Base-by-base conservation (phyloP, 2,329 filamentous ascomycete species). In the Penicillium sp. region DNA sequence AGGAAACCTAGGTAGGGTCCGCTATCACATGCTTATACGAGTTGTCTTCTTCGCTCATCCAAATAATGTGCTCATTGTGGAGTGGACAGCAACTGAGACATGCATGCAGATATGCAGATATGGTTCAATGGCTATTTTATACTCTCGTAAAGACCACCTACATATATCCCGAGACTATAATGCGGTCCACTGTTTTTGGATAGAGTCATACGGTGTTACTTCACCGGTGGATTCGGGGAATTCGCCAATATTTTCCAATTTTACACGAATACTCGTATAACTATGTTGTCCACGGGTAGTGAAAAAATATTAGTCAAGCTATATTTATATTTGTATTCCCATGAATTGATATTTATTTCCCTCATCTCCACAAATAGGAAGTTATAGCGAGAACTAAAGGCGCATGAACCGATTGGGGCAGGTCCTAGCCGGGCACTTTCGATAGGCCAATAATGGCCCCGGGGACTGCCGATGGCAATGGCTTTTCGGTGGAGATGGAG, bases 351-450 rank as follows among this genome's bases (percentile, higher is more conserved):
- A 46, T 11, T 34, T 34, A 24, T n/a, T 35, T 46, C 44, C 9
- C 31, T 35, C 31, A 22, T 34, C 14, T 34, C 14, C 44, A 16
- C 29, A 46, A 46, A 34, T 46, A 46, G 31, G 44, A 46, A 46
- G 31, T 3, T 35, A 24, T 34, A 34, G 31, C 44, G 44, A 46
- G 20, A 46, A 34, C 22, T 32, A 24, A 34, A 16, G 14, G 20
- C 5, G 18, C 37, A 22, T 20, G 37, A 42, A 22, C 22, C 18
- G 35, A 42, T 50, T 50, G 14, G 47, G 45, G 13, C n/a, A 50
- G 58, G 60, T 48, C 48, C 18, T 42, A 53, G 59, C 58, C 58
- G 40, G 45, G 31, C 22, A 45, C 38, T 39, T 49, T 39, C 20
- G n/a, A 39, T 39, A 26, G 34, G 34, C 34, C 46, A 49, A 39